Evolutionary conservation across 2,329 filamentous ascomycete genomes (phyloP).

Genomic region (Colletotrichum euphorbiae): DNA sequence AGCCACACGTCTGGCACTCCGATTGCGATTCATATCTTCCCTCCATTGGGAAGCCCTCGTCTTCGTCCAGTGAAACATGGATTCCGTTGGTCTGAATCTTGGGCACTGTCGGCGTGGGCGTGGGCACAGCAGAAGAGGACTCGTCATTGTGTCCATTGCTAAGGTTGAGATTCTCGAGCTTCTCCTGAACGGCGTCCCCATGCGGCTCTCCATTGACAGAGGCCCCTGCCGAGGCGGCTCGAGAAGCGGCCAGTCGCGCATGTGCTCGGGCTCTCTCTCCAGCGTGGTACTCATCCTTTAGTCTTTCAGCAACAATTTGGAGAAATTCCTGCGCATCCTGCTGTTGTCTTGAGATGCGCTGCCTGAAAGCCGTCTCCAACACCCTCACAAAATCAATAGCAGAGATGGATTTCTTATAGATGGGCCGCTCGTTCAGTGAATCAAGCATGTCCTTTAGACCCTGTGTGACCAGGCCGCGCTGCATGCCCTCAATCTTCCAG

Average conservation of each 20-base stretch:
- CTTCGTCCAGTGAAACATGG: conserved; percentile 33
- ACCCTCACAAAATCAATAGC: conserved; percentile 86
- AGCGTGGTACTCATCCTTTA: conserved; percentile 95
- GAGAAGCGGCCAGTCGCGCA: conserved; percentile 53
- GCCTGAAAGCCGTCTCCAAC: conserved; percentile 86
- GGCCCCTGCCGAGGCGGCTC: conserved; percentile 31
- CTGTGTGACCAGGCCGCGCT: conserved; percentile 84
- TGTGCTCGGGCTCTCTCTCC: conserved; percentile 77
- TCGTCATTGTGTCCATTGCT: conserved; percentile 30
- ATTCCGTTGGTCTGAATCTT: conserved; percentile 36
- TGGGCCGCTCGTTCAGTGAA: conserved; percentile 89
- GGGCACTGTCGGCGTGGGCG: conserved; percentile 36
- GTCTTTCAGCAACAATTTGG: conserved; percentile 89
- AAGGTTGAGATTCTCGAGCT: conserved; percentile 46
- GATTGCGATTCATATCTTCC: conserved; percentile 94
- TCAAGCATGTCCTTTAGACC: conserved; percentile 95
- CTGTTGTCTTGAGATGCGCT: conserved; percentile 92
- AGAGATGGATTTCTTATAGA: conserved; percentile 93
- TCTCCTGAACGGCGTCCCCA: conserved; percentile 45
- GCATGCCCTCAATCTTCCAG: conserved; percentile 76
- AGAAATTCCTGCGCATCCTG: conserved; percentile 98
- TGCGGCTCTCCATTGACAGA: conserved; percentile 42
- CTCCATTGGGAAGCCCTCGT: conserved; percentile 85
- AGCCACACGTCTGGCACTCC: conserved; percentile 89
- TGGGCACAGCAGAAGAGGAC: conserved; percentile 32